phyloP scores from a whole-genome alignment of 2,329 filamentous ascomycete genomes.

The Trichoderma koningii region DNA sequence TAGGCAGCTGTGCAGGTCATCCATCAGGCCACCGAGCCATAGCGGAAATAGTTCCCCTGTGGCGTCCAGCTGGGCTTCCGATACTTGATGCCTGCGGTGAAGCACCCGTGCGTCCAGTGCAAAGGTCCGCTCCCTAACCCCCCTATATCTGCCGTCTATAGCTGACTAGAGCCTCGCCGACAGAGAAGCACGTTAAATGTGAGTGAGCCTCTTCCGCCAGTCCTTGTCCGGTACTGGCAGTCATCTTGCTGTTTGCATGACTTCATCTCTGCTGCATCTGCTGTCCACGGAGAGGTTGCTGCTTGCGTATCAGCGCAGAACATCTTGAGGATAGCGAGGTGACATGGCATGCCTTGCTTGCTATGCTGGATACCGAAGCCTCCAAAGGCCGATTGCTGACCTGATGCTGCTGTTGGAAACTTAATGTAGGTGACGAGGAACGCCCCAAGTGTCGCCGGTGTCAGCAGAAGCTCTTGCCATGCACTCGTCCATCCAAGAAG shows the following conservation, averaged over 20 bases:
- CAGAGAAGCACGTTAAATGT: conserved; percentile 44
- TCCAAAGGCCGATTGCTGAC: conserved; percentile 8
- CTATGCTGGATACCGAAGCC: neutral
- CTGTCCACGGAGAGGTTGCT: neutral
- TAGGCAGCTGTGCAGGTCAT: neutral
- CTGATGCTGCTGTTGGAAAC: neutral
- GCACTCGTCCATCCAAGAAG: conserved; percentile 40
- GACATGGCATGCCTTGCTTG: neutral
- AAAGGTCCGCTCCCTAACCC: neutral
- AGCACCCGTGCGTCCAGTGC: conserved; percentile 41
- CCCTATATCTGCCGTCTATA: neutral
- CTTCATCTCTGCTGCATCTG: neutral
- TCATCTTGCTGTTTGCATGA: neutral
- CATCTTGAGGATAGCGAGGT: too few relatives aligned
- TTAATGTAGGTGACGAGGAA: conserved; percentile 42
- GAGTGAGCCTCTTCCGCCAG: conserved; percentile 24
- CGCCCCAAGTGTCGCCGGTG: conserved; percentile 43
- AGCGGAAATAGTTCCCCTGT: neutral
- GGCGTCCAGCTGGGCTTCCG: conserved; percentile 3
- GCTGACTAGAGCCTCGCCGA: neutral
- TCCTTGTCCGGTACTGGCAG: neutral
- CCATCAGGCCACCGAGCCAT: conserved; percentile 1
- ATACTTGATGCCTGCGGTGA: conserved; percentile 38
- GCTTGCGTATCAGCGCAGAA: neutral
- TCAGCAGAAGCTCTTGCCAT: conserved; percentile 38